Base-by-base conservation (phyloP, 2,329 filamentous ascomycete species). In the Xylariaceae sp. region DNA sequence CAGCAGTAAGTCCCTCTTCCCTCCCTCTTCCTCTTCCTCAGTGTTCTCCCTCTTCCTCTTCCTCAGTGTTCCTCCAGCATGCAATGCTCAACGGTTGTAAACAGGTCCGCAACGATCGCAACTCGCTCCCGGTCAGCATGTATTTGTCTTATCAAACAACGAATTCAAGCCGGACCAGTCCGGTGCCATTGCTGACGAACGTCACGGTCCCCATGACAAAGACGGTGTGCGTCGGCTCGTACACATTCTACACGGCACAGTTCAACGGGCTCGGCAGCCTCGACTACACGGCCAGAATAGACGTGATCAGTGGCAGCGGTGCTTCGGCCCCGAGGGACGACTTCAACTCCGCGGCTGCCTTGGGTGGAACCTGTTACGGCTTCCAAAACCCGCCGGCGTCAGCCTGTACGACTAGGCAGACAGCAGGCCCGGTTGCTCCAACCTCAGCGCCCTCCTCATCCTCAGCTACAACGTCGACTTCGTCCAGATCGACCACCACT, bases 31-130 rank as follows among this genome's bases (percentile, higher is more conserved):
- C n/a, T n/a, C n/a, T n/a, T n/a, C n/a, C n/a, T n/a, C n/a, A n/a
- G n/a, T n/a, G n/a, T n/a, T n/a, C n/a, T n/a, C n/a, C n/a, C n/a
- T n/a, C n/a, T n/a, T n/a, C n/a, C n/a, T n/a, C n/a, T n/a, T n/a
- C n/a, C n/a, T n/a, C n/a, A n/a, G n/a, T n/a, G n/a, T n/a, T n/a
- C n/a, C n/a, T n/a, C n/a, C n/a, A n/a, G n/a, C n/a, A n/a, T n/a
- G n/a, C n/a, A n/a, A n/a, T n/a, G n/a, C n/a, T n/a, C n/a, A n/a
- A n/a, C n/a, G n/a, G n/a, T n/a, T n/a, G n/a, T n/a, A 21, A 27
- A 34, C 29, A 55, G 35, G 63, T 72, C 14, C 67, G 66, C 37
- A 72, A 71, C 45, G 67, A 71, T 36, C 55, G 63, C 12, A 50
- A 53, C 3, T 47, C 52, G n/a, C 42, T 60, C 2, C 62, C 66